Evolutionary conservation across 148 eudicot genomes (phyloP).

Genomic region (Camellia japonica): DNA sequence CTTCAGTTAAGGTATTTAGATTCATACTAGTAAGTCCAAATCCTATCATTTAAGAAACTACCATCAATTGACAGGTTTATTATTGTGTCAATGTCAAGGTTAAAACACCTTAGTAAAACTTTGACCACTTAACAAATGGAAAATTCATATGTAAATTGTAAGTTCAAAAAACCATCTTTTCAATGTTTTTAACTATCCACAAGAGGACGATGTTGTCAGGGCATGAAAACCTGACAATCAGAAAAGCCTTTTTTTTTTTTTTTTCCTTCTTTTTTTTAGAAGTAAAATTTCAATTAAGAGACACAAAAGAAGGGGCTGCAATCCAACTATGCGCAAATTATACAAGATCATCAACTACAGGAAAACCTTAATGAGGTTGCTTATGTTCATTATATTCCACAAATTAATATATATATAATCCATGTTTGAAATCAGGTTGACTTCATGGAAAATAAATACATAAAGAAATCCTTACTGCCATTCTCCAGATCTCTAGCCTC

Average conservation of each 20-base stretch:
- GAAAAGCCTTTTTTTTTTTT: neutral
- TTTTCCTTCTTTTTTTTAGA: neutral
- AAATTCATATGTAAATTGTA: neutral
- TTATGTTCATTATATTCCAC: neutral
- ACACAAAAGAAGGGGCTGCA: neutral
- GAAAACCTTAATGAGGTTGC: neutral
- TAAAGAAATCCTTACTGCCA: conserved; percentile 48
- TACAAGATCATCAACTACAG: neutral
- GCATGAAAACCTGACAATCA: neutral
- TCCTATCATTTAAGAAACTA: neutral
- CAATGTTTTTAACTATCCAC: neutral
- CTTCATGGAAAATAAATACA: neutral
- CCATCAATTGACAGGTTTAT: conserved; percentile 1
- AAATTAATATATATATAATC: neutral
- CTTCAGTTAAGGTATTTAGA: neutral
- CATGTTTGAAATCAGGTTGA: too few relatives aligned
- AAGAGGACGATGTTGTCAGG: neutral
- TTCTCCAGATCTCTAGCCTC: conserved; percentile 65
- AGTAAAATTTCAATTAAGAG: neutral
- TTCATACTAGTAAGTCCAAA: neutral
- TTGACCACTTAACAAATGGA: neutral
- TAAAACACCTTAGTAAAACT: neutral
- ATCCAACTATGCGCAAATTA: neutral
- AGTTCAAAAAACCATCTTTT: neutral
- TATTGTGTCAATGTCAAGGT: neutral